These are phyloP conservation scores for Penicillium thymicola DNA, from an alignment of 2,329 filamentous ascomycete genomes.

Conservation along the genomic window DNA sequence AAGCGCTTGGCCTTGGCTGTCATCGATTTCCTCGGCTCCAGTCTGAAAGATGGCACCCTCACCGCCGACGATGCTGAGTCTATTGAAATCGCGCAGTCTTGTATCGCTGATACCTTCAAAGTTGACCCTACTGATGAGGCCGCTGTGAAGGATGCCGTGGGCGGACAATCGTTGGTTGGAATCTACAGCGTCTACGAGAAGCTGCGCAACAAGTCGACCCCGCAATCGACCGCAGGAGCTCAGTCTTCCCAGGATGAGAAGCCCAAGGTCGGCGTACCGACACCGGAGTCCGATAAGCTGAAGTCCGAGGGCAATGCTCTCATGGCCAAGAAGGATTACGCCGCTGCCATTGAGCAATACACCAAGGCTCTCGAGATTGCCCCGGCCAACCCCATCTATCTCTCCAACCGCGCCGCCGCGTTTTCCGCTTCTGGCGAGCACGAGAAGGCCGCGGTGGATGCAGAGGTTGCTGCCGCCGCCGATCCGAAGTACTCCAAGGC, in stretches of 20 bases:
- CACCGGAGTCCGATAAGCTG: slow-evolving; percentile 75
- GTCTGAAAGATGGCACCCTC: slow-evolving; percentile 83
- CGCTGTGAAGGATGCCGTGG: slow-evolving; percentile 72
- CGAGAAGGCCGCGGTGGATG: slow-evolving; percentile 77
- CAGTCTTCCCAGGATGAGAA: slow-evolving; percentile 40
- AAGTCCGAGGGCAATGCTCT: slow-evolving; percentile 91
- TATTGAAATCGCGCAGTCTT: slow-evolving; percentile 90
- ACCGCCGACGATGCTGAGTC: slow-evolving; percentile 84
- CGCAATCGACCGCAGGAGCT: slow-evolving; percentile 44
- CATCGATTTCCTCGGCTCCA: slow-evolving; percentile 87
- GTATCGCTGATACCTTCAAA: slow-evolving; percentile 93
- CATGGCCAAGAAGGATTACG: slow-evolving; percentile 92
- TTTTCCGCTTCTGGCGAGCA: slow-evolving; percentile 84
- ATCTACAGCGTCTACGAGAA: slow-evolving; percentile 98
- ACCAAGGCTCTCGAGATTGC: slow-evolving; percentile 77
- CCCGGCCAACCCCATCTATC: slow-evolving; percentile 89
- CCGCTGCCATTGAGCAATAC: slow-evolving; percentile 77
- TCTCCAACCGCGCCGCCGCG: slow-evolving; percentile 94
- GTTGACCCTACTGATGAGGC: slow-evolving; percentile 77
- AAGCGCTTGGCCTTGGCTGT: slow-evolving; percentile 96
- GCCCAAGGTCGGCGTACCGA: slow-evolving; percentile 39
- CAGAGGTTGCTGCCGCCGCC: slow-evolving; percentile 80
- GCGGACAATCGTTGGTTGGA: slow-evolving; percentile 79
- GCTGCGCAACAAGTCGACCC: slow-evolving; percentile 65
- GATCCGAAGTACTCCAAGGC: slow-evolving; percentile 96